Conservation (phyloP, 1,284 basidiomycete genomes). For the Naganishia albida region DNA sequence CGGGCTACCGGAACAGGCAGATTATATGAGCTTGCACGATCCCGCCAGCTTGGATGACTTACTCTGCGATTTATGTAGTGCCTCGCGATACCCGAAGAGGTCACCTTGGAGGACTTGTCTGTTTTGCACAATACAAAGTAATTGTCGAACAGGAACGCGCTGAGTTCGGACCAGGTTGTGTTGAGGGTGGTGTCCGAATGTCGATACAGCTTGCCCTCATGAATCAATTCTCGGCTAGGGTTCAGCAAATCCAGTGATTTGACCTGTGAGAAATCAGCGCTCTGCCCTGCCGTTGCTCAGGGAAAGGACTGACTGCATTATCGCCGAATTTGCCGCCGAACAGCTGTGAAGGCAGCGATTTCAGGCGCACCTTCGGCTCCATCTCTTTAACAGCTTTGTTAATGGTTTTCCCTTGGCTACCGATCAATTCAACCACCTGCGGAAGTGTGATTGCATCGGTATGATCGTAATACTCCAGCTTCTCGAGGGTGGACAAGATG, state of each 20-base stretch:
- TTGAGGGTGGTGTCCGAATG: conserved; percentile 80
- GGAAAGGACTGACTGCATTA: conserved; percentile 62
- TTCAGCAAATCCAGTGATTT: conserved; percentile 81
- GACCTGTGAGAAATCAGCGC: conserved; percentile 19
- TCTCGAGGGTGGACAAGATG: conserved; percentile 62
- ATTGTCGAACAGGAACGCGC: conserved; percentile 87
- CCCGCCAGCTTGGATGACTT: conserved; percentile 41
- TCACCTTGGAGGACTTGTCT: conserved; percentile 68
- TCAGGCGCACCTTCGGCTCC: conserved; percentile 81
- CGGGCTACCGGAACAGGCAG: conserved; percentile 63
- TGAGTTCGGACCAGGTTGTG: conserved; percentile 80
- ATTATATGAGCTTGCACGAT: not conserved
- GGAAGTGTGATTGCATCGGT: conserved; percentile 77
- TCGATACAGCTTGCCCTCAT: conserved; percentile 75
- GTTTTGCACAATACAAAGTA: conserved; percentile 76
- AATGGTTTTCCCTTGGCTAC: conserved; percentile 76
- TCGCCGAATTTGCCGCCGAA: conserved; percentile 71
- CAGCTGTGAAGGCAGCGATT: conserved; percentile 69
- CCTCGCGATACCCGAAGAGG: conserved; percentile 32
- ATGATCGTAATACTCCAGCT: conserved; percentile 67
- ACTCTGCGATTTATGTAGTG: conserved; percentile 68
- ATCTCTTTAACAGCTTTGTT: conserved; percentile 79
- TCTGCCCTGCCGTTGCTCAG: conserved; percentile 4
- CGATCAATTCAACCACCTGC: conserved; percentile 80
- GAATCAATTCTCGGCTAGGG: conserved; percentile 76